Evolutionary conservation across 805 yeast genomes (phyloP), one percentile per base, ranked within the genome.

Genomic region (Yarrowia sp.): DNA sequence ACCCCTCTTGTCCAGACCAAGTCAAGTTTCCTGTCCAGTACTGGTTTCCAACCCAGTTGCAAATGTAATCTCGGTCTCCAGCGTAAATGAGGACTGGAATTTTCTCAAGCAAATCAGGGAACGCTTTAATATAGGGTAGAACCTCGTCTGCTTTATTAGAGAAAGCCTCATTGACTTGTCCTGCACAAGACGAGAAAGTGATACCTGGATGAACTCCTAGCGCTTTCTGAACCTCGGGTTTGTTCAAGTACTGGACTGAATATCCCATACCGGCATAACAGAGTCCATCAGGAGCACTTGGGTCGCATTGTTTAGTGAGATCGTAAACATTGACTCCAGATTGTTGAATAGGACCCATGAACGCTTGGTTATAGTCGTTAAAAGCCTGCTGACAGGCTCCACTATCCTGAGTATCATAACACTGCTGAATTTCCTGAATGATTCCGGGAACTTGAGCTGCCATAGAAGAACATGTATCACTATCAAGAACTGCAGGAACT

Each of bases 1-100:
- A 89, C 47, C 79, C 75, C 3, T 78, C 80, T 41, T 80, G 77
- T 47, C 86, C 83, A 39, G 82, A 75, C 93, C 95, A 90, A 67
- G 80, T 83, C 68, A 90, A 78, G 68, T 76, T 80, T 73, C 88
- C 82, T 14, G 92, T 78, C 95, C 96, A 90, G n/a, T 89, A 95
- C 70, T 84, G 84, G 78, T 90, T 89, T 68, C 97, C 97, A 68
- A 91, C 80, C 95, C 97, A 91, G 79, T 91, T 91, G 77, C 97
- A 91, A 72, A 91, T 90, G 76, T 83, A 91, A 76, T 91, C 97
- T 76, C 90, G 89, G 75, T 91, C 96, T 73, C 97, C 97, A 15
- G 97, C 97, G 71, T 91, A 92, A 67, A 90, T 84, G 72, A 92
- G 81, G 6, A 91, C 92, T 15, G 97, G 96, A 55, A 90, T 72